Conservation (phyloP, 805 yeast species). For the Zygosaccharomyces rouxii region DNA sequence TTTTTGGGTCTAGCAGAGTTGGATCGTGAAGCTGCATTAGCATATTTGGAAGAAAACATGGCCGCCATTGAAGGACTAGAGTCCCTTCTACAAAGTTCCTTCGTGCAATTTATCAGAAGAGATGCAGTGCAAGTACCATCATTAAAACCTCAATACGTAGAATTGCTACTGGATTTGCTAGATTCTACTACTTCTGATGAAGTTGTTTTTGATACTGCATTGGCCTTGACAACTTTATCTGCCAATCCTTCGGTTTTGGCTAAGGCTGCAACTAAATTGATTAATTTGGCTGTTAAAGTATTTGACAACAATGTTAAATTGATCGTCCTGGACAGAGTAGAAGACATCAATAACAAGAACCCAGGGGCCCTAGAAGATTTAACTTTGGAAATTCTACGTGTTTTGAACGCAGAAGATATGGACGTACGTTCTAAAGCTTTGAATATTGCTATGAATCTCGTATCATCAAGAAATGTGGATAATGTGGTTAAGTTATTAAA, state of each 20-base stretch:
- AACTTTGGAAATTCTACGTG: conserved; percentile 79
- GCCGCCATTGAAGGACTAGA: conserved; percentile 61
- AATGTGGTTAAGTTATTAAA: conserved; percentile 88
- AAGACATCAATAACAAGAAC: conserved; percentile 63
- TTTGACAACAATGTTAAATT: conserved; percentile 94
- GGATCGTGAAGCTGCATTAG: conserved; percentile 79
- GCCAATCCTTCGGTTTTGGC: conserved; percentile 61
- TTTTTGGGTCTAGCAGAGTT: conserved; percentile 80
- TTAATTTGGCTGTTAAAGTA: conserved; percentile 85
- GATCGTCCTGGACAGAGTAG: conserved; percentile 82
- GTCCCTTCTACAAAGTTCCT: conserved; percentile 79
- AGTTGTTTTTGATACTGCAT: conserved; percentile 89
- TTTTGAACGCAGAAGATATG: conserved; percentile 80
- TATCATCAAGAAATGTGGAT: conserved; percentile 85
- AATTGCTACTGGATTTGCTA: conserved; percentile 65
- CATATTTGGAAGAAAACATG: conserved; percentile 70
- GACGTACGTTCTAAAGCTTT: conserved; percentile 89
- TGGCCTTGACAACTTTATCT: conserved; percentile 63
- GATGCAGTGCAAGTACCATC: conserved; percentile 66
- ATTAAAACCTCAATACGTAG: conserved; percentile 65
- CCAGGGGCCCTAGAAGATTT: conserved; percentile 83
- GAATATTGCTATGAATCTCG: conserved; percentile 73
- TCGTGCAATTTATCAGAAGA: conserved; percentile 84
- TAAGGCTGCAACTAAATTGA: conserved; percentile 78
- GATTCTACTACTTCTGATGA: conserved; percentile 54